Base-by-base conservation (phyloP, 148 eudicot genomes). In the Chenopodium berlandieri region DNA sequence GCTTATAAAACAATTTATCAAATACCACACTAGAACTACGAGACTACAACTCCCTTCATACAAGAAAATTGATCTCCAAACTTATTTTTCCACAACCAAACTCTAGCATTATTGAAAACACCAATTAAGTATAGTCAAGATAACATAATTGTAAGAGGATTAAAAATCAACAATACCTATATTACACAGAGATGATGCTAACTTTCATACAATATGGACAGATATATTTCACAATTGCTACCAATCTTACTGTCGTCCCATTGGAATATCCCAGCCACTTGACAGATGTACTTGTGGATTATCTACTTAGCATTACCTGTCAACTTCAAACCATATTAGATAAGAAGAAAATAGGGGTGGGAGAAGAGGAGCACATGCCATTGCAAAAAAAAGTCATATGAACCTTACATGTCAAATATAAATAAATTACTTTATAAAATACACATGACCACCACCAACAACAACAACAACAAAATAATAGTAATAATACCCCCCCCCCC, bases 231-330 rank as follows among this genome's bases (percentile, higher is more conserved):
- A 76, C 37, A 65, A 46, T 19, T 47, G 54, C 73, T 66, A 23
- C 16, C 3, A 63, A 74, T 19, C 16, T 56, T 54, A 75, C 4
- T 71, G 23, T 9, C 46, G 76, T 85, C 84, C 79, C 87, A 85
- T 85, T 75, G 71, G 22, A 4, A 34, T 66, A 37, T 75, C 64
- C 22, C 60, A 54, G 31, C 23, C 23, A 11, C 20, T n/a, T 1
- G 63, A 47, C 32, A 50, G 46, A 46, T n/a, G 16, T 76, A 67
- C 2, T 12, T 17, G 31, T 54, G 65, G 62, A 73, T 40, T 44
- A 85, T 76, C 75, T 81, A 81, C 76, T 85, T 79, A 71, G 22
- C 63, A 84, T 50, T 60, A 54, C 83, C 86, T 84, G 84, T 73
- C 60, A 76, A 63, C 31, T 74, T 58, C 19, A 68, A 6, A 67